Conservation (phyloP, 108 stramenopile species). For the Nannochloropsis gaditana region DNA sequence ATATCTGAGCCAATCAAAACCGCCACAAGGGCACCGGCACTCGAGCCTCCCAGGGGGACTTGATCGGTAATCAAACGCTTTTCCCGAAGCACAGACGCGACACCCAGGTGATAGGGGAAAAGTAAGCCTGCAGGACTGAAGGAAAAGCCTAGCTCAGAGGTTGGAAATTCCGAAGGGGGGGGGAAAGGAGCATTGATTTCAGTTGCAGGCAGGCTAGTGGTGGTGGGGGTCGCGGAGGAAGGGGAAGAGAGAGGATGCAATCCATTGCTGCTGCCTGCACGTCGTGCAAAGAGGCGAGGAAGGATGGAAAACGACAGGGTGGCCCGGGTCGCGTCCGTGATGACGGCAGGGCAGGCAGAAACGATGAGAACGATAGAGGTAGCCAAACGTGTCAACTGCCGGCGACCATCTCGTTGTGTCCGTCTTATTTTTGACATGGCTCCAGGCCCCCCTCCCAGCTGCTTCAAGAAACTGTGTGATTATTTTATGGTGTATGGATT, state of each 20-base stretch:
- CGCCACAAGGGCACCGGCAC: conserved; percentile 67
- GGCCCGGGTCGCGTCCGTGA: not conserved
- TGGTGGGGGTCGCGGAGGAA: not conserved
- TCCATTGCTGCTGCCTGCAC: not conserved
- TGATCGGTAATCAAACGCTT: conserved; percentile 47
- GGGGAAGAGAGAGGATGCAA: no score
- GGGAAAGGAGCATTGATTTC: not conserved
- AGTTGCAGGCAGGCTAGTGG: not conserved
- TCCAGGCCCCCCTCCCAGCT: no score
- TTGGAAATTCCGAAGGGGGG: not conserved
- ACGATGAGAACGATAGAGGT: not conserved
- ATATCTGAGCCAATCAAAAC: conserved; percentile 32
- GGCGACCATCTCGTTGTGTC: no score
- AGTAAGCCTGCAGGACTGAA: conserved; percentile 67
- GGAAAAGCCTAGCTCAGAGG: conserved; percentile 56
- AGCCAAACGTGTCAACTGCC: no score
- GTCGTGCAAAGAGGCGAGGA: conserved; percentile 10
- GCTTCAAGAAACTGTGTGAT: no score
- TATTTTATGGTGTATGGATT: no score
- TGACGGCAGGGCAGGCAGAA: not conserved
- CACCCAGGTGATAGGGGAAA: conserved; percentile 68
- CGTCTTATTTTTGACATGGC: no score
- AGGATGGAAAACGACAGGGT: conserved; percentile 11
- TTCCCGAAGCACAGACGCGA: conserved; percentile 52
- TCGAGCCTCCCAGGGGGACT: conserved; percentile 61